A percentile compares a stretch with the other conserved stretches of the same genome.
Conservation (phyloP, 176 grass and related monocot genomes). For the Lolium multiflorum region DNA sequence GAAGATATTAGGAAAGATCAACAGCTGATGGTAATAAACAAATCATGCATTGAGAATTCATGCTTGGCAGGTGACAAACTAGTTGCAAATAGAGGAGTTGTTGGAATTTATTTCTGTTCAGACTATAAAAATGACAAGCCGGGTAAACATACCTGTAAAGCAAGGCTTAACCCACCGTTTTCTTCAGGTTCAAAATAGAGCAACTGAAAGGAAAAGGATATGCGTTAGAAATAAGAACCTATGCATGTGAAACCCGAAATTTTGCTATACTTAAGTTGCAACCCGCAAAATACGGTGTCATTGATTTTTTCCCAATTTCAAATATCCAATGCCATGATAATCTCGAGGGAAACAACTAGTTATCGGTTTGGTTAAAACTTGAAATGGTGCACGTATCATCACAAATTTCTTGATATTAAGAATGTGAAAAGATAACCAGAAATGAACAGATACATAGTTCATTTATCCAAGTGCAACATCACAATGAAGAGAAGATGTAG, state of each 20-base stretch:
- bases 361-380: not conserved
- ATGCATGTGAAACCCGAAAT: slow-evolving; percentile 23
- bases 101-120: slow-evolving; percentile 15
- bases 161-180: slow-evolving; percentile 91
- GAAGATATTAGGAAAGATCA: slow-evolving; percentile 3
- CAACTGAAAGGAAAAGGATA: slow-evolving; percentile 57
- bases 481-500: slow-evolving; percentile 15
- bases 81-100: slow-evolving; percentile 13
- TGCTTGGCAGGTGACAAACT: slow-evolving; percentile 11
- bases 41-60: not conserved
- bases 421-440: not conserved
- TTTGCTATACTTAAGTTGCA: not conserved
- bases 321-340: not conserved
- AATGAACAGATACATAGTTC: slow-evolving; percentile 7
- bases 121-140: slow-evolving; percentile 7
- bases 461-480: slow-evolving; percentile 21
- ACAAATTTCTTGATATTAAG: not conserved
- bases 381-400: not conserved
- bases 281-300: slow-evolving; percentile 15
- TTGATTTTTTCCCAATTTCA: slow-evolving; percentile 2
- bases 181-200: slow-evolving; percentile 98
- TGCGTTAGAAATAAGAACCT: slow-evolving; percentile 38
- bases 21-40: not conserved
- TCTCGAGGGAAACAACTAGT: slow-evolving; percentile 15
- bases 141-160: slow-evolving; percentile 78